Conservation (phyloP, 805 yeast species). For the Maudiozyma turicensis region DNA sequence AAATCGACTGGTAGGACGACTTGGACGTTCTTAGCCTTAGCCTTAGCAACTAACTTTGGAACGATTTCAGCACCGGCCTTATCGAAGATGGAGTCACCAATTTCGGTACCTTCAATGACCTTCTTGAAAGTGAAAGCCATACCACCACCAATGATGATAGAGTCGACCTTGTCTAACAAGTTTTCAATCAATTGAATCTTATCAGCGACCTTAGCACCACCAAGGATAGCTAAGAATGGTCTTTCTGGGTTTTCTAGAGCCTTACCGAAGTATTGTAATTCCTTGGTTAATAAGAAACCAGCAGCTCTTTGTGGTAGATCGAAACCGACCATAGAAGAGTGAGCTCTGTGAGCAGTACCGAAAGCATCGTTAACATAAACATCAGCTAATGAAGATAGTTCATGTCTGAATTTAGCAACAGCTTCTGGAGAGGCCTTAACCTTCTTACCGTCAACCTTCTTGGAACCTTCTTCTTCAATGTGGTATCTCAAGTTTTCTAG, state of each 20-base stretch:
- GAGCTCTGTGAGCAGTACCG: slow-evolving; percentile 99
- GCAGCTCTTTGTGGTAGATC: slow-evolving; percentile 93
- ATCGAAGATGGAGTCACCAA: slow-evolving; percentile 90
- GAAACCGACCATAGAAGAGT: slow-evolving; percentile 97
- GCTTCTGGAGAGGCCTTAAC: slow-evolving; percentile 80
- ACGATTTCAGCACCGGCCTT: slow-evolving; percentile 94
- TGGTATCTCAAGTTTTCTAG: slow-evolving; percentile 97
- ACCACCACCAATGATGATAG: slow-evolving; percentile 97
- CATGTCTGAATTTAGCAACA: slow-evolving; percentile 79
- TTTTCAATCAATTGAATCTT: slow-evolving; percentile 98
- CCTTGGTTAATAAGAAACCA: slow-evolving; percentile 97
- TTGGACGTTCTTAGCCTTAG: slow-evolving; percentile 91
- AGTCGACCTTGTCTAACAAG: slow-evolving; percentile 90
- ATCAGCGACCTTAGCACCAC: slow-evolving; percentile 99
- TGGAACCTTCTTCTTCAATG: slow-evolving; percentile 92
- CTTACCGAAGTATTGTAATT: slow-evolving; percentile 91
- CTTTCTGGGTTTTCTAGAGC: slow-evolving; percentile 95
- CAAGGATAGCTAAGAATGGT: slow-evolving; percentile 97
- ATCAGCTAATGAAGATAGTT: slow-evolving; percentile 86
- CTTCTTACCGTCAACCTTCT: slow-evolving; percentile 84
- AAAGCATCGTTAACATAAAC: slow-evolving; percentile 96
- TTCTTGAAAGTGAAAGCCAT: slow-evolving; percentile 99
- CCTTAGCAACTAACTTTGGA: slow-evolving; percentile 86
- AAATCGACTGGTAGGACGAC: slow-evolving; percentile 92
- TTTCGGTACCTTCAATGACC: slow-evolving; percentile 72